Base-by-base conservation (phyloP, 495 filamentous ascomycete genomes). In the Terfezia claveryi region DNA sequence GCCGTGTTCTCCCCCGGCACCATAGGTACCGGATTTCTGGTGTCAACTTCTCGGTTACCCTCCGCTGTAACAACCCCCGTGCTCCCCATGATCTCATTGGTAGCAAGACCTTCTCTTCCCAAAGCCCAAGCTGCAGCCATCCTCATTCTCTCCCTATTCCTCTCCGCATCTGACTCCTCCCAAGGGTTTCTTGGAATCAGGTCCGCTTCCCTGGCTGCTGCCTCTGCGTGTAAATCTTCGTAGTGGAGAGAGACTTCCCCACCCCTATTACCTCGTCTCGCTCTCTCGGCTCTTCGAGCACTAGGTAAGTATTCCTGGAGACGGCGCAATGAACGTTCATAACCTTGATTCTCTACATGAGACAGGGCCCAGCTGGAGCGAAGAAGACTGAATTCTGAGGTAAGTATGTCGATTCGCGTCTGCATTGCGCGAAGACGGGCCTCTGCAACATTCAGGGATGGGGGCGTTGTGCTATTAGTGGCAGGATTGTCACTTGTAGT, bases 391-490 rank as follows among this genome's bases (percentile, higher is more conserved):
- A 64, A 64, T 46, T 64, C 62, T 8, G 54, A 61, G 12, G 62
- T 58, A 17, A 64, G 46, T 5, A 64, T 54, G 11, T 64, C 62
- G 23, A 64, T 64, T 20, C 62, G 51, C 3, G 56, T 64, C 50
- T 64, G 62, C 62, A 64, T 64, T 7, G 62, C 62, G 8, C 62
- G 44, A 8, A 64, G 32, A 12, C 62, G 56, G 8, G 62, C 62
- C 38, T 64, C 62, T 0, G 62, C 27, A 8, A 55, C 52, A 14
- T 62, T 54, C 10, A 64, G 27, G 8, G 17, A 20, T 14, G 41
- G 41, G 14, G 41, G 41, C 8, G 41, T 9, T 0, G 12, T 14
- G 7, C 27, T 7, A 32, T 7, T 32, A 32, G 27, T 32, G 27
- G 4, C 27, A 32, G 27, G 7, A 7, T 4, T 32, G 2, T 32